phyloP scores from a whole-genome alignment of 2,329 filamentous ascomycete genomes.

The Alternaria brassicicola region DNA sequence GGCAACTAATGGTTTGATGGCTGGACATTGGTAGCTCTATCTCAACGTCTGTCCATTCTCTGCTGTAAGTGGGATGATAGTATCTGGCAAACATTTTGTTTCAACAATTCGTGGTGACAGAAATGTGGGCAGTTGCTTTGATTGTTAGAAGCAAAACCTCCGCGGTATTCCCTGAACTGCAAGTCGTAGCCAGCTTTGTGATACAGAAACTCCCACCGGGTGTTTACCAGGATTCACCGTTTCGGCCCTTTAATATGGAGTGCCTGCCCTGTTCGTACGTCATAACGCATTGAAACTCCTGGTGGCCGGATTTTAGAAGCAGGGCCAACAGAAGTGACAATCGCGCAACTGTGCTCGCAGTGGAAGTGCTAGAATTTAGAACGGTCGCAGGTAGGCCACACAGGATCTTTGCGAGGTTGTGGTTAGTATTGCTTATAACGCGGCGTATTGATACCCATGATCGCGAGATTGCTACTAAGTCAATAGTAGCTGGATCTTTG shows the following conservation, averaged over 20 bases:
- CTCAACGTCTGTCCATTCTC: neutral
- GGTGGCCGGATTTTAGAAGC: slow-evolving; percentile 12
- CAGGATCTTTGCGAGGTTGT: slow-evolving; percentile 4
- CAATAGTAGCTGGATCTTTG: neutral
- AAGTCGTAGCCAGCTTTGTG: neutral
- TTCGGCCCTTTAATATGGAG: neutral
- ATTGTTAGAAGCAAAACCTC: slow-evolving; percentile 8
- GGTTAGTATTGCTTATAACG: slow-evolving; percentile 8
- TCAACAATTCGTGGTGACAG: neutral
- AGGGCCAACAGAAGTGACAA: neutral
- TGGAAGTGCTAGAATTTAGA: neutral
- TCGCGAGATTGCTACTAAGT: neutral
- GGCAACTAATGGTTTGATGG: neutral
- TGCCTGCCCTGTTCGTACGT: neutral
- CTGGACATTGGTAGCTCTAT: neutral
- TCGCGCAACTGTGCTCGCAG: slow-evolving; percentile 5
- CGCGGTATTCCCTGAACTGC: slow-evolving; percentile 4
- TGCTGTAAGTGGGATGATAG: neutral
- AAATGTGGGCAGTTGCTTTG: neutral
- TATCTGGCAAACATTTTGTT: neutral
- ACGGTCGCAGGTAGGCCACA: neutral
- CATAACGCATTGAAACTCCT: slow-evolving; percentile 9
- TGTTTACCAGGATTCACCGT: slow-evolving; percentile 9
- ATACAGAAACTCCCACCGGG: slow-evolving; percentile 9
- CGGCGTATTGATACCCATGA: slow-evolving; percentile 1